These are phyloP conservation scores for Scheffersomyces lignosus DNA, from an alignment of 805 yeast genomes.

Conservation along the genomic window DNA sequence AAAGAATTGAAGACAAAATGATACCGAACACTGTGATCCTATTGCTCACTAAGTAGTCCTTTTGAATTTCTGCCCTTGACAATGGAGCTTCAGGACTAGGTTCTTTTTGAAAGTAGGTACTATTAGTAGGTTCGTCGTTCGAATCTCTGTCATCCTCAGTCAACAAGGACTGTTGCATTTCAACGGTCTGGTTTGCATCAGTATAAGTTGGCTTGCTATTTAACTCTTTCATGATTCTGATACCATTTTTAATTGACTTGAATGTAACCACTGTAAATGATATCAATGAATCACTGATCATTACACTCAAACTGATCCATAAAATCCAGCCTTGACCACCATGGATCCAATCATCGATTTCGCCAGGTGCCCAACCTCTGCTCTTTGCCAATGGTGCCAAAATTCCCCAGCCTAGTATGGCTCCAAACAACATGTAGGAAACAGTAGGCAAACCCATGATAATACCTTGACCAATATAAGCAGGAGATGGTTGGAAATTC, in stretches of 20 bases:
- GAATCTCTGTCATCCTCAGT: constrained; percentile 7
- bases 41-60: constrained; percentile 48
- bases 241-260: constrained; percentile 35
- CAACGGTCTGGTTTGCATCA: neutral
- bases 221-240: constrained; percentile 5
- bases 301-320: constrained; percentile 89
- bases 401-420: constrained; percentile 88
- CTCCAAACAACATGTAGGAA: constrained; percentile 86
- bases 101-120: constrained; percentile 33
- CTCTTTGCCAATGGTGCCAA: constrained; percentile 77
- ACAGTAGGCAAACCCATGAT: constrained; percentile 96
- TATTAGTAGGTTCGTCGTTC: constrained; percentile 6
- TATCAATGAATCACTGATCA: constrained; percentile 89
- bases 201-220: neutral
- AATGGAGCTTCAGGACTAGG: constrained; percentile 12
- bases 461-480: constrained; percentile 95
- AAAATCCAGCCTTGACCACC: constrained; percentile 98
- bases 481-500: constrained; percentile 95
- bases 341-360: constrained; percentile 85
- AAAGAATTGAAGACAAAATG: constrained; percentile 60
- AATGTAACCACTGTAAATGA: constrained; percentile 66
- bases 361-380: constrained; percentile 86
- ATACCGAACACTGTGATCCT: constrained; percentile 60
- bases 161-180: constrained; percentile 2
- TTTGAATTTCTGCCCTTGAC: constrained; percentile 37